These are phyloP conservation scores for Orbilia brochopaga DNA, from an alignment of 2,329 filamentous ascomycete species.

Conservation along the genomic window DNA sequence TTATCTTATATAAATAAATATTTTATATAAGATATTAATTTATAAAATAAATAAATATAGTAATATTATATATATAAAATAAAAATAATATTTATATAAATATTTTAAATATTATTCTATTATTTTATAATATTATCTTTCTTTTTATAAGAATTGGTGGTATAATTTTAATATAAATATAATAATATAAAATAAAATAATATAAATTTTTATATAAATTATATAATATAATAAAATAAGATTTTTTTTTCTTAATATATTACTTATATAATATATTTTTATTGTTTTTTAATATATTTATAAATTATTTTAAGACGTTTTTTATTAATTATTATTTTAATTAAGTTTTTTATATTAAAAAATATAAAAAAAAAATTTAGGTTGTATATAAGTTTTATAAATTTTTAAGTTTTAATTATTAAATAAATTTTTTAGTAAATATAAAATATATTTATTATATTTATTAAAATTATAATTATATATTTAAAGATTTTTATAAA, in stretches of 20 bases:
- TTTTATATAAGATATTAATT: neutral
- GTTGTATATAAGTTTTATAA: neutral
- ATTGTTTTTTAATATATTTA: neutral
- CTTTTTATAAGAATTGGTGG: neutral
- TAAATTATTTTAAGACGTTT: neutral
- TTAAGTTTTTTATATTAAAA: neutral
- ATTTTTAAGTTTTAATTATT: too few species aligned
- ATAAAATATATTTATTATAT: too few species aligned
- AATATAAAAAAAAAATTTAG: neutral
- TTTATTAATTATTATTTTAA: neutral
- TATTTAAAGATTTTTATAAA: too few species aligned
- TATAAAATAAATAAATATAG: neutral
- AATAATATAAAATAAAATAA: neutral
- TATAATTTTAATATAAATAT: constrained; percentile 12
- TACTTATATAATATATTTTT: too few species aligned
- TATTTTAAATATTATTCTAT: too few species aligned
- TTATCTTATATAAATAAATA: neutral
- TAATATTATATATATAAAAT: neutral
- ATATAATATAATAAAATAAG: neutral
- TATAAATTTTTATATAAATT: neutral
- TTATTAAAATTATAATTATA: too few species aligned
- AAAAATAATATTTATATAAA: neutral
- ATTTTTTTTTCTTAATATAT: neutral
- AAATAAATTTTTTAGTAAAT: too few species aligned
- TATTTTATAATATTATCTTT: too few species aligned